These are phyloP conservation scores for Lichenothelia convexa DNA, from an alignment of 495 filamentous ascomycete species.

Conservation along the genomic window DNA sequence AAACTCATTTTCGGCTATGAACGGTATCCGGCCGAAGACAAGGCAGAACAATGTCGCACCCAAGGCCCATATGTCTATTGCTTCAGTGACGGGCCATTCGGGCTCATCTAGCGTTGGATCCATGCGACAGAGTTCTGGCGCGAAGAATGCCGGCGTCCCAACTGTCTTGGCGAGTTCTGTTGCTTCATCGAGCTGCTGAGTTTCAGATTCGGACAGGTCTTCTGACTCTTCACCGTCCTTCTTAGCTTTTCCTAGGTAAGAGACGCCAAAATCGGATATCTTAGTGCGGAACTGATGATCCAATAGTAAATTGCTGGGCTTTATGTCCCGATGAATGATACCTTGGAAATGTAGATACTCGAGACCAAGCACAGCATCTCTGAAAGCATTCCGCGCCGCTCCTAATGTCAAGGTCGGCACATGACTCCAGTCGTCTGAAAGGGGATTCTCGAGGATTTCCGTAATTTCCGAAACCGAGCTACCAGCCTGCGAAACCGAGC, in stretches of 20 bases:
- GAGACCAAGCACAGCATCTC: constrained; percentile 81
- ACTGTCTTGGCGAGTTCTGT: constrained; percentile 94
- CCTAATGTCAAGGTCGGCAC: constrained; percentile 77
- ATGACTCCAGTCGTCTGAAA: constrained; percentile 49
- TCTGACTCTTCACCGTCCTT: constrained; percentile 60
- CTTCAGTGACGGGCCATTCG: constrained; percentile 41
- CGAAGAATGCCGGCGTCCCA: constrained; percentile 93
- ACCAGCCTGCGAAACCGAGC: background rate
- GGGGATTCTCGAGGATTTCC: background rate
- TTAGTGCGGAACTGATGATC: constrained; percentile 75
- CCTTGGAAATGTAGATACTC: constrained; percentile 95
- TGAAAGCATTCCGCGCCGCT: constrained; percentile 73
- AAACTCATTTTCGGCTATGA: constrained; percentile 78
- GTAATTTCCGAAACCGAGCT: background rate
- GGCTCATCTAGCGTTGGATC: constrained; percentile 35
- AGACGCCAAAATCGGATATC: constrained; percentile 99
- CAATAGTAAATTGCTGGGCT: constrained; percentile 90
- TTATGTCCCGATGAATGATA: constrained; percentile 96
- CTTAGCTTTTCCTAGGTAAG: constrained; percentile 77
- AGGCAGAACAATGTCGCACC: constrained; percentile 93
- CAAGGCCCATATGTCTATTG: constrained; percentile 94
- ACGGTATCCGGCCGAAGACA: constrained; percentile 82
- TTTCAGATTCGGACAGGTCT: constrained; percentile 65
- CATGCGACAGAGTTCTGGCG: constrained; percentile 89
- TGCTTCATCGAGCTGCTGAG: constrained; percentile 70